Percentiles rank a stretch among this genome's conserved stretches.
Evolutionary conservation across 2,329 filamentous ascomycete genomes (phyloP).

Genomic region (Arthrocladium fulminans): DNA sequence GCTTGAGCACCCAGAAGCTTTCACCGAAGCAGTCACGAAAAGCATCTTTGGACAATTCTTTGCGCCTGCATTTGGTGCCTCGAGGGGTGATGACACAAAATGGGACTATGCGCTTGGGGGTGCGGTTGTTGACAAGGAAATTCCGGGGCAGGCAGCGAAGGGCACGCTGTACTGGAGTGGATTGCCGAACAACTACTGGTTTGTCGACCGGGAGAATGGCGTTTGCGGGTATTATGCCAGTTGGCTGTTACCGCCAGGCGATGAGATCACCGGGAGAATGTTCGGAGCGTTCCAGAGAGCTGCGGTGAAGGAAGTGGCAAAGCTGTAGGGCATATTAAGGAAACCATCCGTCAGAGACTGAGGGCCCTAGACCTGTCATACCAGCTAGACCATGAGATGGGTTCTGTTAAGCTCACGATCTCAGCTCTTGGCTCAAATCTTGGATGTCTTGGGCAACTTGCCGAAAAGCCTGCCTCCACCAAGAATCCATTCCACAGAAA

Average conservation of each 20-base stretch:
- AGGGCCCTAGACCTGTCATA: too few relatives aligned
- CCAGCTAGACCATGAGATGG: too few relatives aligned
- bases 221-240: conserved; percentile 8
- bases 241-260: conserved; percentile 7
- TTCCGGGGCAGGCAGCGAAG: conserved; percentile 2
- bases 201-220: conserved; percentile 9
- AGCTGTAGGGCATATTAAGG: background rate
- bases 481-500: too few relatives aligned
- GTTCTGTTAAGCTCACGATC: too few relatives aligned
- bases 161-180: conserved; percentile 5
- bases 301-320: background rate
- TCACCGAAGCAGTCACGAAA: background rate
- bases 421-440: too few relatives aligned
- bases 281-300: conserved; percentile 6
- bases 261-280: conserved; percentile 1
- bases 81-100: background rate
- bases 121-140: conserved; percentile 2
- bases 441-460: too few relatives aligned
- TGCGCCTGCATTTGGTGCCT: background rate
- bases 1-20: conserved; percentile 4
- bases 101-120: conserved; percentile 9
- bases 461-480: too few relatives aligned
- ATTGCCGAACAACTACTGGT: conserved; percentile 8
- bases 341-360: too few relatives aligned
- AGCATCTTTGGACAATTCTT: background rate